Evolutionary conservation across 805 yeast species (phyloP).

Genomic region (Kodamaea restingae): DNA sequence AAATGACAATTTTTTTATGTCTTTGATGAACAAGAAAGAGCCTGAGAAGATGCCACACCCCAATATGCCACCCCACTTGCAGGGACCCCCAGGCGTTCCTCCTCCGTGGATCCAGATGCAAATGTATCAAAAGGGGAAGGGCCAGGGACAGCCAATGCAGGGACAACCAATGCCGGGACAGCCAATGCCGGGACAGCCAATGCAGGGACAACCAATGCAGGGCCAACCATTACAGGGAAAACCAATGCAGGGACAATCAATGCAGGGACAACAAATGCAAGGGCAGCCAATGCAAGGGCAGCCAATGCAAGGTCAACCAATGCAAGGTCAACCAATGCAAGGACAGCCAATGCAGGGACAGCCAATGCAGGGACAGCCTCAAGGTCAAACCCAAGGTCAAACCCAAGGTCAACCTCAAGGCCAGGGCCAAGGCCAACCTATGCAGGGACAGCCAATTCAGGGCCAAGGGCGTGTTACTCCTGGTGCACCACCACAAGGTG

Average conservation of each 20-base stretch:
- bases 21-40: constrained; percentile 39
- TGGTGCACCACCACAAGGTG: constrained; percentile 2
- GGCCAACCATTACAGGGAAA: too few relatives aligned
- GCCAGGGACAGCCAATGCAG: constrained; percentile 4
- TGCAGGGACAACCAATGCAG: too few relatives aligned
- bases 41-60: constrained; percentile 1
- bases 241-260: too few relatives aligned
- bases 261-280: too few relatives aligned
- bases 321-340: not conserved
- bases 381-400: constrained; percentile 7
- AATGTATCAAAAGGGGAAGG: constrained; percentile 6
- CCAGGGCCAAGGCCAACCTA: constrained; percentile 2
- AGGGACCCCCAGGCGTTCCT: constrained; percentile 5
- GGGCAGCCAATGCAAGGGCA: constrained; percentile 10
- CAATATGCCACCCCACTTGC: constrained; percentile 9
- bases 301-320: constrained; percentile 4
- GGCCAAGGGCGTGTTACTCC: constrained; percentile 4
- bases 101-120: constrained; percentile 8
- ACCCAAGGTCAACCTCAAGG: constrained; percentile 10
- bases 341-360: constrained; percentile 1
- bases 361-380: constrained; percentile 7
- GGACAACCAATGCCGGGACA: not conserved
- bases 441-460: not conserved
- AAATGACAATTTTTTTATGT: constrained; percentile 34
- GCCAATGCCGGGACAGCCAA: not conserved